Evolutionary conservation across 2,329 filamentous ascomycete genomes (phyloP), one percentile per base, ranked within the genome.

Genomic region (Rosellinia necatrix): DNA sequence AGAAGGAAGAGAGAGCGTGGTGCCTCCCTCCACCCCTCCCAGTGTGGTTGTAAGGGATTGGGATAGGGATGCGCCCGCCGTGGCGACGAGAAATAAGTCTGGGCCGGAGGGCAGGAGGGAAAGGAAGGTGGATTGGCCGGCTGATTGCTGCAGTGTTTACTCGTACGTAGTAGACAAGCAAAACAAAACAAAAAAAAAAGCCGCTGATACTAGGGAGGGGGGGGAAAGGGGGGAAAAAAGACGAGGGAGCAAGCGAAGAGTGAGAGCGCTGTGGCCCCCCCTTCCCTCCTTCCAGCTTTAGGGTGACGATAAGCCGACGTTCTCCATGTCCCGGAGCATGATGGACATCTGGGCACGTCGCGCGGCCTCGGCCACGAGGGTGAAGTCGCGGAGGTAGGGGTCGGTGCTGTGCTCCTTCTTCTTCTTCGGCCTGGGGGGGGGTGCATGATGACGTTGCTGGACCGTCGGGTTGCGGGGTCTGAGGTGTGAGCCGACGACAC

Each of bases 281-380:
- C n/a, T n/a, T n/a, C n/a, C 40, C 21, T 17, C 8, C 24, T 34
- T 12, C 19, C 9, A 32, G 30, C 30, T 13, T 32, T 4, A 5
- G 21, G 22, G 27, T 37, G 50, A 24, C n/a, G 71, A 83, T 42
- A 91, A 74, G 49, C 83, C 84, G 68, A 89, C 81, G 61, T 86
- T 84, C 68, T 91, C 91, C 69, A 97, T 81, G 73, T 97, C 93
- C 60, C 92, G 83, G 80, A 92, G 89, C 71, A 97, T 78, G 68
- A 92, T 86, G 37, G 91, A 91, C 80, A 97, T 90, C 74, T 97
- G 91, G 8, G 93, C 93, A 37, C 92, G 82, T 75, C 96, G 96
- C 38, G 92, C 93, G 2, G 93, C 93, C 78, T 97, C 93, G 30
- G 92, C 92, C 37, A 97, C 83, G 25, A 97, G 83, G 56, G 84